A percentile compares a stretch with the other conserved stretches of the same genome.
These are phyloP conservation scores for Naganishia friedmannii DNA, from an alignment of 768 basidiomycete species.

Conservation along the genomic window DNA sequence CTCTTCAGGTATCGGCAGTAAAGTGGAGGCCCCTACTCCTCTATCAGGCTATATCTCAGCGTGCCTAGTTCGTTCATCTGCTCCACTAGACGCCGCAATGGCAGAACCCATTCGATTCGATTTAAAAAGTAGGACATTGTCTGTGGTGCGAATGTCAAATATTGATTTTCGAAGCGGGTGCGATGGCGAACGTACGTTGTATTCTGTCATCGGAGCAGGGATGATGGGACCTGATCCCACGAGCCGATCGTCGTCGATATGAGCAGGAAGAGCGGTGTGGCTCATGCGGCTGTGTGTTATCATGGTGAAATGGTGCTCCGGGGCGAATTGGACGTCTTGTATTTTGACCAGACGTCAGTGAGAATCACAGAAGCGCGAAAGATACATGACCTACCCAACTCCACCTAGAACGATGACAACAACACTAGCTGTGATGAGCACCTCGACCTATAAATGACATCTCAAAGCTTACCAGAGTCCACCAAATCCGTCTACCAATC, in stretches of 20 bases:
- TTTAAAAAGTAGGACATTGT: neutral
- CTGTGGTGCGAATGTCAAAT: neutral
- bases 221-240: conserved; percentile 17
- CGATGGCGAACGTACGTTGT: neutral
- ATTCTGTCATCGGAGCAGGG: neutral
- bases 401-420: neutral
- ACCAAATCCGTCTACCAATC: conserved; percentile 12
- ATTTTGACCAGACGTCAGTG: neutral
- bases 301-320: conserved; percentile 12
- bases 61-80: neutral
- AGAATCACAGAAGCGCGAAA: neutral
- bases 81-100: neutral
- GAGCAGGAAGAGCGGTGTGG: neutral
- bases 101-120: neutral
- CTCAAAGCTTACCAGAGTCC: neutral
- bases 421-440: neutral
- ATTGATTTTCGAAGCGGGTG: neutral
- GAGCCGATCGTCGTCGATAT: conserved; percentile 12
- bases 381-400: neutral
- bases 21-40: neutral
- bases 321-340: neutral
- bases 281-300: neutral
- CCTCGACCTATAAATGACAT: neutral
- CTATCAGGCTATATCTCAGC: neutral
- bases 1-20: too few species aligned